phyloP scores from a whole-genome alignment of 495 filamentous ascomycete species.

The Elasticomyces elasticus region DNA sequence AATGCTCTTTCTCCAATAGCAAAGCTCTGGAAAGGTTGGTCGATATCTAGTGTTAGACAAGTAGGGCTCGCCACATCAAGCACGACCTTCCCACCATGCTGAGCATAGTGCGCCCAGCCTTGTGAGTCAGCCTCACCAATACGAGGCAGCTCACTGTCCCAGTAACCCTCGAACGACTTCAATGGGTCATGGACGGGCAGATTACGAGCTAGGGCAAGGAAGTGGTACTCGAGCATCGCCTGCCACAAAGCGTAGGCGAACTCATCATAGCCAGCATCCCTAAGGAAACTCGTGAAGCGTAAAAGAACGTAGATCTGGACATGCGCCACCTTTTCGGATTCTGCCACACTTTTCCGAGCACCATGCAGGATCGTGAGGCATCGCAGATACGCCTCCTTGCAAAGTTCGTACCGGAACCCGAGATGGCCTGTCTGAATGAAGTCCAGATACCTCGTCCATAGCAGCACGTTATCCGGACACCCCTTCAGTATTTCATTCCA shows the following conservation, averaged over 20 bases:
- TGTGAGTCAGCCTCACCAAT: slow-evolving; percentile 63
- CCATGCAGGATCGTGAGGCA: slow-evolving; percentile 29
- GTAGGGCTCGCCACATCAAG: not conserved
- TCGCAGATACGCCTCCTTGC: slow-evolving; percentile 40
- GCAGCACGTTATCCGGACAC: slow-evolving; percentile 45
- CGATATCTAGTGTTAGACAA: not conserved
- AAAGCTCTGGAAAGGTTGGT: slow-evolving; percentile 46
- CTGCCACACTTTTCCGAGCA: slow-evolving; percentile 2
- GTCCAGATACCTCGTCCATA: slow-evolving; percentile 70
- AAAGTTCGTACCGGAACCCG: slow-evolving; percentile 58
- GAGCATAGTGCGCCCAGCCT: slow-evolving; percentile 56
- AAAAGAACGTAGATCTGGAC: slow-evolving; percentile 65
- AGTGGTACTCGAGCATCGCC: slow-evolving; percentile 62
- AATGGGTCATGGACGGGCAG: slow-evolving; percentile 19
- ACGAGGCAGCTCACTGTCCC: slow-evolving; percentile 75
- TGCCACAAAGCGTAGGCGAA: slow-evolving; percentile 75
- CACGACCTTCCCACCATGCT: slow-evolving; percentile 17
- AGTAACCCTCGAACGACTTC: slow-evolving; percentile 59
- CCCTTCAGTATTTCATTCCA: slow-evolving; percentile 55
- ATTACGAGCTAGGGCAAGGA: slow-evolving; percentile 56
- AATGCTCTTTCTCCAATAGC: slow-evolving; percentile 20
- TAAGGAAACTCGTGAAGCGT: slow-evolving; percentile 59
- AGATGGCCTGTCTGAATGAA: slow-evolving; percentile 61
- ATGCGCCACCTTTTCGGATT: slow-evolving; percentile 21
- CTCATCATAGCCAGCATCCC: slow-evolving; percentile 74